Conservation (phyloP, 2,329 filamentous ascomycete genomes). For the Hirsutella minnesotensis region DNA sequence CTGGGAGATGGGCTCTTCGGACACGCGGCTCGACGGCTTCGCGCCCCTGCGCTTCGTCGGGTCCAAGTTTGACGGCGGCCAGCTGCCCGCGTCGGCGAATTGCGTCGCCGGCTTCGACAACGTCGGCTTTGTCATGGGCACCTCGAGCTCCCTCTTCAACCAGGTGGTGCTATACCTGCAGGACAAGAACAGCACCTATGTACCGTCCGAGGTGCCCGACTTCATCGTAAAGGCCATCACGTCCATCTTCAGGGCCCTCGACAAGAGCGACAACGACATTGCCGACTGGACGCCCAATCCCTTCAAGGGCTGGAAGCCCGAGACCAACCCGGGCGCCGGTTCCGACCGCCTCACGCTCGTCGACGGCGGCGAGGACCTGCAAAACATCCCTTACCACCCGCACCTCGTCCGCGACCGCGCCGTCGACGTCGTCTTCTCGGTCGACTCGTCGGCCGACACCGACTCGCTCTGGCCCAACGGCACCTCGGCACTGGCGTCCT, state of each 20-base stretch:
- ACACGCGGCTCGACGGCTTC: constrained; percentile 47
- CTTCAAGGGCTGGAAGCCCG: constrained; percentile 37
- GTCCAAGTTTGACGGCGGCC: constrained; percentile 42
- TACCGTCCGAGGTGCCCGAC: constrained; percentile 35
- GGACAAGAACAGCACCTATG: constrained; percentile 29
- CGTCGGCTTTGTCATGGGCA: constrained; percentile 70
- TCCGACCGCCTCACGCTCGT: constrained; percentile 54
- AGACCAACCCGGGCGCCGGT: constrained; percentile 30
- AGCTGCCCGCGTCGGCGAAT: constrained; percentile 27
- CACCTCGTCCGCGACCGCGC: constrained; percentile 36
- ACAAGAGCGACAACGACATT: constrained; percentile 57
- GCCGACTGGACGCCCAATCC: constrained; percentile 57
- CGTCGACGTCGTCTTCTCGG: constrained; percentile 52
- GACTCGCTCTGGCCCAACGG: constrained; percentile 47
- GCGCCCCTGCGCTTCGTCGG: constrained; percentile 48
- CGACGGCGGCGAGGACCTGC: constrained; percentile 67
- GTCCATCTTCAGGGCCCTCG: constrained; percentile 41
- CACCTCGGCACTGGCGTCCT: constrained; percentile 44
- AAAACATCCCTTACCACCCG: constrained; percentile 69
- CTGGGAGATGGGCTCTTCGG: constrained; percentile 55
- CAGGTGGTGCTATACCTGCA: constrained; percentile 55
- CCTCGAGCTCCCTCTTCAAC: constrained; percentile 74
- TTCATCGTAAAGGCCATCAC: constrained; percentile 31
- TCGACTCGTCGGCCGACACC: constrained; percentile 54
- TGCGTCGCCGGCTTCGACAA: constrained; percentile 62